A percentile compares a stretch with the other conserved stretches of the same genome.
Conservation (phyloP, 495 filamentous ascomycete genomes). For the Aspergillus steynii region DNA sequence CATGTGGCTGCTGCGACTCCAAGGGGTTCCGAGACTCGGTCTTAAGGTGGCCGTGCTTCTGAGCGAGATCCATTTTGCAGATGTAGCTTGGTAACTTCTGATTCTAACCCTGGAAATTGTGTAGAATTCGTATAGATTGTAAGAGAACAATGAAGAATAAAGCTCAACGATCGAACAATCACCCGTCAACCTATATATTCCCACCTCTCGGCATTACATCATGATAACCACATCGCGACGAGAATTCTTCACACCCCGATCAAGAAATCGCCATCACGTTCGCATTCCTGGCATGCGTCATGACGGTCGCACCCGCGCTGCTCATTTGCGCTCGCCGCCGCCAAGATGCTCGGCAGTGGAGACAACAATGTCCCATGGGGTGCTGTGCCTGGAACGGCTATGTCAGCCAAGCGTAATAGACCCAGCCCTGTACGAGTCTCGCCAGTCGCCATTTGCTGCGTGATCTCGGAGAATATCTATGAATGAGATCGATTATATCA, state of each 20-base stretch:
- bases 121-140: too few relatives aligned
- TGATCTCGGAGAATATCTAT: neutral
- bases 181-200: neutral
- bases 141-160: too few relatives aligned
- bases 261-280: neutral
- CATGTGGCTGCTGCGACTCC: slow-evolving; percentile 3
- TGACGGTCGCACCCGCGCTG: neutral
- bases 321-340: neutral
- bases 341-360: neutral
- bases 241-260: neutral
- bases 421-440: neutral
- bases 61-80: slow-evolving; percentile 13
- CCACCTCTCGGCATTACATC: neutral
- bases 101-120: neutral
- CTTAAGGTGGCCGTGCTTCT: slow-evolving; percentile 16
- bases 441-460: neutral
- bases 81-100: neutral
- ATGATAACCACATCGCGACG: neutral
- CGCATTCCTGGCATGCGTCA: neutral
- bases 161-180: neutral
- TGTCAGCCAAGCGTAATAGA: neutral
- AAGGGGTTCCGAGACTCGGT: neutral
- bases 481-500: neutral
- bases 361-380: neutral
- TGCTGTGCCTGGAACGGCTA: neutral